Base-by-base conservation (phyloP, 306 rosid genomes). In the Dryas drummondii region DNA sequence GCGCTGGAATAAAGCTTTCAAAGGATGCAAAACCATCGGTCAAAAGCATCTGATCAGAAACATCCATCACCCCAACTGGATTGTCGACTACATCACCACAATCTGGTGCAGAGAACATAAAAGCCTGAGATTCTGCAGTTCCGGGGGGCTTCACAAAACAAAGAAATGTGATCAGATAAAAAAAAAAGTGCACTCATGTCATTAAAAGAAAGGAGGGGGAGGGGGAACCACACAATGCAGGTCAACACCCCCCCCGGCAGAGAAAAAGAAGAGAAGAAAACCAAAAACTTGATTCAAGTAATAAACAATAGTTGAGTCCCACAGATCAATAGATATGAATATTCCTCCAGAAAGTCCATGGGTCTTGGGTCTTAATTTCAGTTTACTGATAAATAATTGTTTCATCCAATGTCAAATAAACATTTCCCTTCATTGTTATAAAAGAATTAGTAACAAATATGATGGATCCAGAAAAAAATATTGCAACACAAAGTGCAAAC, bases 91-190 rank as follows among this genome's bases (percentile, higher is more conserved):
- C 86, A 85, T 94, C 96, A 41, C 94, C 89, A 73, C 82, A 86
- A 70, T 94, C 93, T 45, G 96, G 88, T 47, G 88, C 92, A 76
- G 96, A 83, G 69, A 91, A 82, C 76, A 87, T 67, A 16, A 91
- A 91, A n/a, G 96, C 86, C 82, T 94, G 98, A 65, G 96, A 84
- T 79, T 94, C 98, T 1, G 96, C 87, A 81, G 97, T 87, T 91
- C 98, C 98, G 81, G 98, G 98, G 86, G 98, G 98, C 98, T 94
- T 84, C 78, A 51, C 78, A 83, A 86, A 72, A 84, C 68, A 89
- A 84, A 81, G 80, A 46, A 77, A 67, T 52, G 74, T 56, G 63
- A 73, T 82, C 73, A 87, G 78, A 79, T 49, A 59, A 58, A 58
- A 53, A 10, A 53, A 5, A 72, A 52, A 22, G 22, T 22, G 48